A percentile compares a stretch with the other conserved stretches of the same genome.
phyloP scores from a whole-genome alignment of 495 filamentous ascomycete genomes.

The Penicillium antarcticum region DNA sequence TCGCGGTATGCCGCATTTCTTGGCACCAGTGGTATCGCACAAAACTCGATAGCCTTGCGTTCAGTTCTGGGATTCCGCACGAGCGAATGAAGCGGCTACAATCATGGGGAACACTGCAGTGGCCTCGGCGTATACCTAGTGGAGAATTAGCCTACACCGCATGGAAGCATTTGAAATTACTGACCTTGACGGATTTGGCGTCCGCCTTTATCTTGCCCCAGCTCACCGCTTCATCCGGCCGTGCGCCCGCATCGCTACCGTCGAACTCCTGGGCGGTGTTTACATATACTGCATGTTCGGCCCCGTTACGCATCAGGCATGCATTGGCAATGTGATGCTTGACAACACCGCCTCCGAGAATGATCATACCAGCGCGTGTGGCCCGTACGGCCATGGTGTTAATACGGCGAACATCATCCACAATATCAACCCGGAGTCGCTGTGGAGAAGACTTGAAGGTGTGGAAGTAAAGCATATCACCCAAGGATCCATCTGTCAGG shows the following conservation, averaged over 20 bases:
- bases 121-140: constrained; percentile 82
- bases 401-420: constrained; percentile 83
- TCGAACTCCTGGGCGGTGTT: constrained; percentile 97
- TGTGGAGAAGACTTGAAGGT: constrained; percentile 80
- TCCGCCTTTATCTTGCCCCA: constrained; percentile 97
- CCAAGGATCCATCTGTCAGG: constrained; percentile 88
- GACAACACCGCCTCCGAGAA: constrained; percentile 86
- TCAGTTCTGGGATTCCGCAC: constrained; percentile 17
- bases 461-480: constrained; percentile 98
- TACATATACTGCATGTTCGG: constrained; percentile 93
- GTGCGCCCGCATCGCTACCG: constrained; percentile 91
- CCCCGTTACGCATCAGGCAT: constrained; percentile 93
- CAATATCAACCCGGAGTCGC: constrained; percentile 79
- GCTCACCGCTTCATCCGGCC: constrained; percentile 94
- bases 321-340: constrained; percentile 99
- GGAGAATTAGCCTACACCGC: background rate
- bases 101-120: constrained; percentile 92
- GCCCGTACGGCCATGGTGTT: constrained; percentile 87
- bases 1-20: constrained; percentile 16
- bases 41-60: background rate
- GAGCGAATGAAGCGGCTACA: constrained; percentile 88
- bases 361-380: constrained; percentile 84
- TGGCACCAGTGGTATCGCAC: background rate
- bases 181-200: constrained; percentile 80
- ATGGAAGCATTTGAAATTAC: constrained; percentile 2